A percentile compares a stretch with the other conserved stretches of the same genome.
Evolutionary conservation across 768 basidiomycete genomes (phyloP).

Genomic region (Naganishia onofrii): DNA sequence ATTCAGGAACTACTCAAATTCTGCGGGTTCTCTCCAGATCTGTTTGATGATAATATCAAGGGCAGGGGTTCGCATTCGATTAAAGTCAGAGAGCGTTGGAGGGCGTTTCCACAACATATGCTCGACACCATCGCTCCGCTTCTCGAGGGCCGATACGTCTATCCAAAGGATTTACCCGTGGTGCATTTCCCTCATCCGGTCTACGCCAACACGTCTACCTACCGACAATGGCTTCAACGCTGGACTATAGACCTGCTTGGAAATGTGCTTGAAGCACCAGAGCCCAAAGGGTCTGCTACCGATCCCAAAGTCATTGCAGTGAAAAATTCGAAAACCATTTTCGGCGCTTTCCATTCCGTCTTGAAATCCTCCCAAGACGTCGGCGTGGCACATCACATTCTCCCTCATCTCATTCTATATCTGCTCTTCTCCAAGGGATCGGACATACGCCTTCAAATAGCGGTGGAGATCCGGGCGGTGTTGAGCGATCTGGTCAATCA

Average conservation of each 20-base stretch:
- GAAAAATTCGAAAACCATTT: slow-evolving; percentile 63
- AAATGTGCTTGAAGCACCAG: slow-evolving; percentile 39
- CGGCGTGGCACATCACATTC: slow-evolving; percentile 82
- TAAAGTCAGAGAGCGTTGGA: slow-evolving; percentile 75
- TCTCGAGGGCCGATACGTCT: slow-evolving; percentile 57
- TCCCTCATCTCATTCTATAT: slow-evolving; percentile 87
- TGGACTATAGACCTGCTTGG: slow-evolving; percentile 82
- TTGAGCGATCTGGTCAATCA: slow-evolving; percentile 79
- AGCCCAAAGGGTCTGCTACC: slow-evolving; percentile 55
- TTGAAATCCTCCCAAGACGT: slow-evolving; percentile 79
- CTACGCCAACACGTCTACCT: slow-evolving; percentile 72
- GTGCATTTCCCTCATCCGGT: slow-evolving; percentile 64
- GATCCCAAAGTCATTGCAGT: slow-evolving; percentile 33
- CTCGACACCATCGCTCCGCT: slow-evolving; percentile 82
- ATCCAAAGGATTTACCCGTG: slow-evolving; percentile 56
- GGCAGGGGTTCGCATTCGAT: slow-evolving; percentile 63
- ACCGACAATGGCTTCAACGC: slow-evolving; percentile 91
- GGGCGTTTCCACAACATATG: slow-evolving; percentile 66
- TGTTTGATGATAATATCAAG: slow-evolving; percentile 16
- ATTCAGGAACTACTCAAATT: slow-evolving; percentile 87
- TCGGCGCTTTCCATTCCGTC: slow-evolving; percentile 72
- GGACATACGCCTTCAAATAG: slow-evolving; percentile 63
- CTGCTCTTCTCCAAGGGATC: slow-evolving; percentile 66
- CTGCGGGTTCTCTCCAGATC: slow-evolving; percentile 68
- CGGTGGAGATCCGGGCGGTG: slow-evolving; percentile 72